These are phyloP conservation scores for Gossypium herbaceum DNA, from an alignment of 345 rosid genomes.

Conservation along the genomic window DNA sequence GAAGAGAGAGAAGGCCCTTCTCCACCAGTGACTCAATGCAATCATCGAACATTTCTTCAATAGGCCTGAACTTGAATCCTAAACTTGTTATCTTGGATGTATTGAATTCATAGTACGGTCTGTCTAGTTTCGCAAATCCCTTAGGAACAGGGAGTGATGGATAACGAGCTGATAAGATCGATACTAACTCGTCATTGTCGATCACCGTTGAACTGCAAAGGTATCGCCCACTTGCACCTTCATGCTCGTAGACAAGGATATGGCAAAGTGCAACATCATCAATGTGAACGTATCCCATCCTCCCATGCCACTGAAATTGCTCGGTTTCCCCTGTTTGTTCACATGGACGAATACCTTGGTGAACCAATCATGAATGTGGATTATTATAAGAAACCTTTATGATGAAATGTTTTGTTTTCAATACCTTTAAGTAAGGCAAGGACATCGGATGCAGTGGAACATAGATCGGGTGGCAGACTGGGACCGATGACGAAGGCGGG, in stretches of 20 bases:
- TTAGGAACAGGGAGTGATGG: constrained; percentile 57
- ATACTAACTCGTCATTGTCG: constrained; percentile 49
- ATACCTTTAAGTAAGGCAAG: constrained; percentile 78
- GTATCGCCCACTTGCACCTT: constrained; percentile 55
- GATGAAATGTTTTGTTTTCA: background rate
- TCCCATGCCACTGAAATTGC: constrained; percentile 70
- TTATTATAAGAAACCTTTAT: background rate
- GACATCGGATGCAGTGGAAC: constrained; percentile 76
- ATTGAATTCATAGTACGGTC: constrained; percentile 11
- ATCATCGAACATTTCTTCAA: constrained; percentile 70
- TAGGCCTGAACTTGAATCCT: constrained; percentile 66
- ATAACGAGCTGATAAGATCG: constrained; percentile 51
- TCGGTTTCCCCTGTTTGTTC: constrained; percentile 51
- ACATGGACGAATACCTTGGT: background rate
- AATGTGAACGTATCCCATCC: constrained; percentile 92
- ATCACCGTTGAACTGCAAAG: constrained; percentile 58
- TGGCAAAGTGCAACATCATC: constrained; percentile 80
- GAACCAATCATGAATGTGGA: background rate
- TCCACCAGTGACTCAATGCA: constrained; percentile 50
- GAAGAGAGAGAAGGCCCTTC: background rate
- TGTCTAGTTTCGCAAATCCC: constrained; percentile 33
- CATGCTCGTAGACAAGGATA: constrained; percentile 59
- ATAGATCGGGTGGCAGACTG: constrained; percentile 61
- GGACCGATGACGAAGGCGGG: constrained; percentile 85
- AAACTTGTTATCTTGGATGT: constrained; percentile 55